Percentiles rank a stretch among this genome's conserved stretches.
Evolutionary conservation across 192 early-diverging fungal species (phyloP).

Genomic region (Spinellus fusiger): DNA sequence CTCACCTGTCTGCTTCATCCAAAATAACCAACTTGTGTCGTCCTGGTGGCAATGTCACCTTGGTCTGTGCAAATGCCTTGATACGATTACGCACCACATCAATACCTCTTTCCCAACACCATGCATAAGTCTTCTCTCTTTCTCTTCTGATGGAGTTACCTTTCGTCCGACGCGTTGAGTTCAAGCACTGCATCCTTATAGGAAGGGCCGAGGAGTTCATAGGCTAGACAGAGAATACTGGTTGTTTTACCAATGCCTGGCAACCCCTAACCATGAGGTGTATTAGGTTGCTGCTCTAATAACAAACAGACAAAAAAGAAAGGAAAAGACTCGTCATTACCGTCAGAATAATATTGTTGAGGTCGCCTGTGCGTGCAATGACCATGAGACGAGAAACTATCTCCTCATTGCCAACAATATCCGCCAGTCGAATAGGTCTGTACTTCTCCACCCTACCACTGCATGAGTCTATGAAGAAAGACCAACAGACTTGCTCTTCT

Average conservation of each 20-base stretch:
- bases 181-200: slow-evolving; percentile 95
- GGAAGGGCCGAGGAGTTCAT: slow-evolving; percentile 76
- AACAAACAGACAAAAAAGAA: background rate
- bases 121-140: background rate
- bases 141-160: slow-evolving; percentile 40
- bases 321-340: too few relatives aligned
- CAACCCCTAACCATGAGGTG: slow-evolving; percentile 52
- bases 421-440: slow-evolving; percentile 74
- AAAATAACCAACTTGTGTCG: slow-evolving; percentile 88
- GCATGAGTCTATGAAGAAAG: background rate
- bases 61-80: slow-evolving; percentile 99
- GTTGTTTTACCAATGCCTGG: slow-evolving; percentile 99
- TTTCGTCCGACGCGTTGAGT: slow-evolving; percentile 97
- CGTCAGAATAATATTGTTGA: slow-evolving; percentile 92
- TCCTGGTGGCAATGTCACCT: slow-evolving; percentile 87
- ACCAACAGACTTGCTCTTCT: background rate
- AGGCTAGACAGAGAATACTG: slow-evolving; percentile 86
- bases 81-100: slow-evolving; percentile 94
- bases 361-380: slow-evolving; percentile 88
- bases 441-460: slow-evolving; percentile 98
- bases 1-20: slow-evolving; percentile 91
- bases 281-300: too few relatives aligned
- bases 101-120: slow-evolving; percentile 64
- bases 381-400: slow-evolving; percentile 78
- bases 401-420: slow-evolving; percentile 94